These are phyloP conservation scores for Candida xiaguanensis DNA, from an alignment of 805 yeast species.

Conservation along the genomic window DNA sequence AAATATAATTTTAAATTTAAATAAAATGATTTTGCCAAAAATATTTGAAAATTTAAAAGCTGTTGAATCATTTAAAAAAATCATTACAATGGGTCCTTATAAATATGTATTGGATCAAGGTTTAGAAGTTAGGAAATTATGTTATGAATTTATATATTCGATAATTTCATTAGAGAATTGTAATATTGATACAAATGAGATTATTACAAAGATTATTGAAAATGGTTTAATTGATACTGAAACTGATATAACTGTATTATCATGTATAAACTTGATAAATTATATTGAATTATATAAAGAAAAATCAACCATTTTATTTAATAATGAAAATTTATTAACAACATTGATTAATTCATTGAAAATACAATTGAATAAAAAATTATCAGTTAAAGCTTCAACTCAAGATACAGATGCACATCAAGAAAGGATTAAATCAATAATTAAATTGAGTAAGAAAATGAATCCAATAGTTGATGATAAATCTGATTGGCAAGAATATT, in stretches of 20 bases:
- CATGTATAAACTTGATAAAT: conserved; percentile 41
- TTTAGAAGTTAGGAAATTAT: conserved; percentile 63
- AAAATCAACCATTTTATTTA: conserved; percentile 12
- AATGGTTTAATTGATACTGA: conserved; percentile 59
- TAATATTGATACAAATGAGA: conserved; percentile 24
- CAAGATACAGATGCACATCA: conserved; percentile 60
- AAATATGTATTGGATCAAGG: conserved; percentile 80
- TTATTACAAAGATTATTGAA: conserved; percentile 41
- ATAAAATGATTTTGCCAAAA: conserved; percentile 42
- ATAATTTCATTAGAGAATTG: conserved; percentile 27
- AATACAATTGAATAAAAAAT: conserved; percentile 40
- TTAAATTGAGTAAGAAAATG: conserved; percentile 24
- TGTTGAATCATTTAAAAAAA: conserved; percentile 54
- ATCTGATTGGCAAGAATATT: conserved; percentile 6
- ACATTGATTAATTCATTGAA: conserved; percentile 35
- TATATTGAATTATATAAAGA: conserved; percentile 30
- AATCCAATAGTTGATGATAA: conserved; percentile 6
- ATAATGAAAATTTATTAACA: conserved; percentile 14
- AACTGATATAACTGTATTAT: conserved; percentile 52
- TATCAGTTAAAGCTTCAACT: conserved; percentile 60
- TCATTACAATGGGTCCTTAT: conserved; percentile 82
- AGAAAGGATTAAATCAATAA: conserved; percentile 39
- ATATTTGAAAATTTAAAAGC: conserved; percentile 54
- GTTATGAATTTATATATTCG: conserved; percentile 67
- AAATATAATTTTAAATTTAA: conserved; percentile 39